Base-by-base conservation (phyloP, 805 yeast species). In the Nakazawaea ishiwadae region DNA sequence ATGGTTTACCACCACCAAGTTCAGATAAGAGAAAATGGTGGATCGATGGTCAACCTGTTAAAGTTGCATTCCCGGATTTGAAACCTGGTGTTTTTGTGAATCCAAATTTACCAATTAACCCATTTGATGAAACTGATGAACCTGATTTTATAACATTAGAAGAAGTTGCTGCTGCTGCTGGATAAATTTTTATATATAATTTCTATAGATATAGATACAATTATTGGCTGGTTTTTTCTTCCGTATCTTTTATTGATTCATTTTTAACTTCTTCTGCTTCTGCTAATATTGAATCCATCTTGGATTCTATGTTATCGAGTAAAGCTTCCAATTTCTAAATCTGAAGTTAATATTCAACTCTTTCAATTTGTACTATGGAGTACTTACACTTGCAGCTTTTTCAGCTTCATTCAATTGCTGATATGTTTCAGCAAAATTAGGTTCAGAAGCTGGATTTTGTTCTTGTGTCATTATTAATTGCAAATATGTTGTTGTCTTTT, bases 21-120 rank as follows among this genome's bases (percentile, higher is more conserved):
- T 77, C 93, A 0, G 96, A 86, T 42, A 61, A 68, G 11, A 65
- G 72, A 17, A 86, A 87, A 59, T 93, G 99, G 99, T 93, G 99
- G 99, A 81, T 83, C 11, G 81, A 81, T 9, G 91, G 93, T 0
- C 70, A 73, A 44, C 74, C 81, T 10, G 89, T 90, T 2, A 87
- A 82, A 54, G 83, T 91, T 2, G 56, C 57, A 7, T 68, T 84
- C 15, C 60, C 65, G 4, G 73, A 73, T 31, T 53, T 79, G 26
- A 60, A 56, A 7, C 60, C 65, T 4, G 74, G 74, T 1, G 63
- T 62, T 49, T 65, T 78, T 21, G 66, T 90, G 33, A 93, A 93
- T 53, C 95, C 96, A 0, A 60, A 65, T 9, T 63, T 74, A 44
- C 79, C 84, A 1, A 64, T 68, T 3, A 91, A 93, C 55, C 98